These are phyloP conservation scores for Talaromyces sp. DNA, from an alignment of 2,329 filamentous ascomycete genomes.

Conservation along the genomic window DNA sequence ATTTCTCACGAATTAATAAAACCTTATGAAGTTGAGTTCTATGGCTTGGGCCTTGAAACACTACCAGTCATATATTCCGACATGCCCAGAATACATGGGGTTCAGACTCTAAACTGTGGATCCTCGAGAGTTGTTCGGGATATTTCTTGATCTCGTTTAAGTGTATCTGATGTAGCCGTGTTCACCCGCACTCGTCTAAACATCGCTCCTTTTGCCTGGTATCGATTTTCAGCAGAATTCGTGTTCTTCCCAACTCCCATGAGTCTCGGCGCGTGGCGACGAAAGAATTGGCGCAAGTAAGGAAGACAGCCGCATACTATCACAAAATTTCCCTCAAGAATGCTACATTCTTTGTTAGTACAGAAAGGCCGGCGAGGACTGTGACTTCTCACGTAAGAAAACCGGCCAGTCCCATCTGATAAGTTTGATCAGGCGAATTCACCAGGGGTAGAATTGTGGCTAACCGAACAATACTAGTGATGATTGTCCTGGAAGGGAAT, in stretches of 20 bases:
- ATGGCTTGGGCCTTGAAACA: not conserved
- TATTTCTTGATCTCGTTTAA: not conserved
- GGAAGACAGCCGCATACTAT: constrained; percentile 27
- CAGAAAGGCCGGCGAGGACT: not conserved
- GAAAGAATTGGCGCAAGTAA: constrained; percentile 26
- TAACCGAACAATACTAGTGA: constrained; percentile 25
- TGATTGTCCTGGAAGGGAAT: constrained; percentile 20
- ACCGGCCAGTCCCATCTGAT: constrained; percentile 21
- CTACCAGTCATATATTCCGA: not conserved
- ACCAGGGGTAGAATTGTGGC: constrained; percentile 25
- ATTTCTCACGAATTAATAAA: not conserved
- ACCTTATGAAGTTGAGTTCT: not conserved
- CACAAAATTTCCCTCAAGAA: constrained; percentile 28
- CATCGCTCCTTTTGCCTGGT: not conserved
- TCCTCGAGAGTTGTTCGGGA: not conserved
- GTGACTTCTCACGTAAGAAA: constrained; percentile 16
- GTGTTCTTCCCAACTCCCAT: constrained; percentile 13
- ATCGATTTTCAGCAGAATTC: not conserved
- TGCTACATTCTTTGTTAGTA: constrained; percentile 18
- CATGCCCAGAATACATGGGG: not conserved
- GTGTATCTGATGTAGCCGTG: not conserved
- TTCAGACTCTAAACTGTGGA: not conserved
- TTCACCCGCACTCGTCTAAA: not conserved
- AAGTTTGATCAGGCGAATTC: constrained; percentile 21
- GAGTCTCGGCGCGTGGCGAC: constrained; percentile 23